These are phyloP conservation scores for Vitis vinifera DNA, from an alignment of 164 flowering plant genomes.

Conservation along the genomic window DNA sequence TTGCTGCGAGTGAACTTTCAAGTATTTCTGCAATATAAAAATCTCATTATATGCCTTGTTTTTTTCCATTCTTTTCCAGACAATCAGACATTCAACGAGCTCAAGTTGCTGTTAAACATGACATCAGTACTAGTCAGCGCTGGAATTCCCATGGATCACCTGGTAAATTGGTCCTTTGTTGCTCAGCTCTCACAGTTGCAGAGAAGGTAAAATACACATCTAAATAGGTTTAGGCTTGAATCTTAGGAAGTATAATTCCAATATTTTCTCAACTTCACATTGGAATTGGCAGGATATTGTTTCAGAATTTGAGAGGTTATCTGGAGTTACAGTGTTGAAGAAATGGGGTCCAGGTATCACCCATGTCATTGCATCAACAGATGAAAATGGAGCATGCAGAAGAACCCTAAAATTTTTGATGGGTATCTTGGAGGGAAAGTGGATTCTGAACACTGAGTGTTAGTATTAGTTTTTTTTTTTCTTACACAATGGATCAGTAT, in stretches of 20 bases:
- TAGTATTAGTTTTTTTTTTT: constrained; percentile 26
- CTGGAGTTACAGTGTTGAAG: constrained; percentile 52
- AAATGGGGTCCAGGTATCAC: constrained; percentile 73
- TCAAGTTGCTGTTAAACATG: constrained; percentile 20
- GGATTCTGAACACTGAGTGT: constrained; percentile 90
- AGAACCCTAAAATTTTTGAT: constrained; percentile 85
- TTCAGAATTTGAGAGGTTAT: constrained; percentile 51
- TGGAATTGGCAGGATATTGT: constrained; percentile 61
- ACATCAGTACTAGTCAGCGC: constrained; percentile 4
- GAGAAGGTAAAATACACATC: constrained; percentile 59
- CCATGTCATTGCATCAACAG: constrained; percentile 87
- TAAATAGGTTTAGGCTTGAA: not conserved
- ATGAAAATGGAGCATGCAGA: constrained; percentile 84
- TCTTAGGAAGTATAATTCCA: not conserved
- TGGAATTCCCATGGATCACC: constrained; percentile 38
- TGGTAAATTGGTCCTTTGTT: constrained; percentile 66
- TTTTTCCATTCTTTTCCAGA: constrained; percentile 29
- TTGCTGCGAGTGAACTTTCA: not conserved
- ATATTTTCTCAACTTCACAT: not conserved
- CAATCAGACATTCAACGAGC: constrained; percentile 14
- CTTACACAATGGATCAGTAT: not conserved
- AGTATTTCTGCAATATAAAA: not conserved
- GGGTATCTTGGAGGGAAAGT: constrained; percentile 93
- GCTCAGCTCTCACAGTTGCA: constrained; percentile 65
- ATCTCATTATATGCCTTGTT: not conserved